These are phyloP conservation scores for Neurospora sp. DNA, from an alignment of 495 filamentous ascomycete species.

Conservation along the genomic window DNA sequence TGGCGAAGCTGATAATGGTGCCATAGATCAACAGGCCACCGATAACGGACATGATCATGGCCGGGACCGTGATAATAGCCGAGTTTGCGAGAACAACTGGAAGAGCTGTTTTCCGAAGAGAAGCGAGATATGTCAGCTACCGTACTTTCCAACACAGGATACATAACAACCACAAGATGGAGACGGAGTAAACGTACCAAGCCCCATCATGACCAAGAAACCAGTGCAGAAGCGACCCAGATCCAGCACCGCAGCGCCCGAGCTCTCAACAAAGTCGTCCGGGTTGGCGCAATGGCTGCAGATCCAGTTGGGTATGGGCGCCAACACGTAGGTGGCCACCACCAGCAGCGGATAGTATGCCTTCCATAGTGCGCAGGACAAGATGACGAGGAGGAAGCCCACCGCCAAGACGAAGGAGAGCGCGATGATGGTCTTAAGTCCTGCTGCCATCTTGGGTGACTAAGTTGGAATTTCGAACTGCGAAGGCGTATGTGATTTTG, in stretches of 20 bases:
- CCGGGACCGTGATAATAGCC: constrained; percentile 64
- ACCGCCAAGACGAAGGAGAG: constrained; percentile 98
- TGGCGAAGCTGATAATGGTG: constrained; percentile 91
- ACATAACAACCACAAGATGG: not conserved
- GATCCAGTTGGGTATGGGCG: constrained; percentile 92
- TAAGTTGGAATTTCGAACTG: not conserved
- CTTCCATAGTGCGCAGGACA: constrained; percentile 87
- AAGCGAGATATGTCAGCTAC: constrained; percentile 8
- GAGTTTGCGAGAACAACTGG: constrained; percentile 84
- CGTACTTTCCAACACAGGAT: not conserved
- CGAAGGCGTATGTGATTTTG: not conserved
- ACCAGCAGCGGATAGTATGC: constrained; percentile 91
- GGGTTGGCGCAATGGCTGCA: constrained; percentile 77
- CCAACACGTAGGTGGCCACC: constrained; percentile 88
- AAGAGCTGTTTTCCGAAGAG: constrained; percentile 50
- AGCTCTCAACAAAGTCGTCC: constrained; percentile 93
- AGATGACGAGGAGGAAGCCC: constrained; percentile 97
- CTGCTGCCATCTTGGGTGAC: constrained; percentile 56
- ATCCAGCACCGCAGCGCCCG: constrained; percentile 71
- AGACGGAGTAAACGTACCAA: constrained; percentile 54
- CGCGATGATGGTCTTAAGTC: constrained; percentile 96
- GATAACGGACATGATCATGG: constrained; percentile 90
- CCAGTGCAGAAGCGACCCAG: constrained; percentile 92
- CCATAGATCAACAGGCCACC: constrained; percentile 93
- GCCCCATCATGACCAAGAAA: constrained; percentile 94